phyloP scores from a whole-genome alignment of 768 basidiomycete genomes.

The Leccinum fibrillosum region DNA sequence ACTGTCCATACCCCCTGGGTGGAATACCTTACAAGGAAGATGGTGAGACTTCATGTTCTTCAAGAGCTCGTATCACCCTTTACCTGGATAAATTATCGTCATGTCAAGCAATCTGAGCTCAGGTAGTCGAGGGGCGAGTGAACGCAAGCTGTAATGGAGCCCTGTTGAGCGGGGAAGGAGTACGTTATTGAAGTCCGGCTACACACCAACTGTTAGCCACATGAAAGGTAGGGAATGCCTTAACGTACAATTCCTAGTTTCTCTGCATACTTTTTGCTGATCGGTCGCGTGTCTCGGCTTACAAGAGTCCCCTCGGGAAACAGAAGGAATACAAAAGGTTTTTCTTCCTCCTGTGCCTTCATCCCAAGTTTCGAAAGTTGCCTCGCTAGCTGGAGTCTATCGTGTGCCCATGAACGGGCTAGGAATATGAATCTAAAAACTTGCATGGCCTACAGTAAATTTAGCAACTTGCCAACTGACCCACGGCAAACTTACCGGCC shows the following conservation, averaged over 20 bases:
- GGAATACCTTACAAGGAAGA: constrained; percentile 57
- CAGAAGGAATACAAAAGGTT: constrained; percentile 76
- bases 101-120: constrained; percentile 83
- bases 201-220: constrained; percentile 6
- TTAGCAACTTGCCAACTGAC: constrained; percentile 5
- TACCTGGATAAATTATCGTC: constrained; percentile 89
- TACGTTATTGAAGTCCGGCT: constrained; percentile 80
- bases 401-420: constrained; percentile 86
- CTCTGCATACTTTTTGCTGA: constrained; percentile 84
- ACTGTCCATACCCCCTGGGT: constrained; percentile 76
- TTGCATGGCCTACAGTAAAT: constrained; percentile 72
- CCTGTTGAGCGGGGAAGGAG: constrained; percentile 93
- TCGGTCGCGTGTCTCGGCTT: constrained; percentile 78
- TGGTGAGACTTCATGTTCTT: background rate
- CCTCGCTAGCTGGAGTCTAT: constrained; percentile 61
- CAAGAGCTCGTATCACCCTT: background rate
- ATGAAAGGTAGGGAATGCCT: constrained; percentile 3
- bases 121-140: constrained; percentile 74
- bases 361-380: constrained; percentile 68
- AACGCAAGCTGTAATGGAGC: constrained; percentile 77
- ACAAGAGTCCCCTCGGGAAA: constrained; percentile 98
- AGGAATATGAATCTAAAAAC: constrained; percentile 94
- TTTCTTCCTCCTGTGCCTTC: constrained; percentile 62
- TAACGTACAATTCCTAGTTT: constrained; percentile 81
- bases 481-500: constrained; percentile 59